phyloP scores from a whole-genome alignment of 2,329 filamentous ascomycete genomes.

The Thyridium curvatum region DNA sequence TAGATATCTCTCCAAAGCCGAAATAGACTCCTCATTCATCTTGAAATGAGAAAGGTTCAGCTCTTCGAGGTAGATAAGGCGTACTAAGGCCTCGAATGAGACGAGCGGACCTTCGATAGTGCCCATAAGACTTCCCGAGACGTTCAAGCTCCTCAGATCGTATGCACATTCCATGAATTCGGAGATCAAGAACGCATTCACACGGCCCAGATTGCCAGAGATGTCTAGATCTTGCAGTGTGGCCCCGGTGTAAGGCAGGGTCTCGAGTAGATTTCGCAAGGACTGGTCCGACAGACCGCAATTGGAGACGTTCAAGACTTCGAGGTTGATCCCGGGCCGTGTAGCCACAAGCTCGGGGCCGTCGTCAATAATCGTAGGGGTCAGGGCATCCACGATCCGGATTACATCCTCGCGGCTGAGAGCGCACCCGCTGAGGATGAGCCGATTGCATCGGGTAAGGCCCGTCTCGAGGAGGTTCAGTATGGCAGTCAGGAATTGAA shows the following conservation, averaged over 20 bases:
- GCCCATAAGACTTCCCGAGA: constrained; percentile 44
- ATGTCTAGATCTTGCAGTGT: constrained; percentile 43
- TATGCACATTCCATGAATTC: constrained; percentile 35
- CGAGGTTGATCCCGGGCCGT: constrained; percentile 27
- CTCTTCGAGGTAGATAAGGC: constrained; percentile 42
- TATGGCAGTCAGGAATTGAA: constrained; percentile 31
- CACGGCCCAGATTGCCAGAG: constrained; percentile 45
- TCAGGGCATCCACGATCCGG: constrained; percentile 2
- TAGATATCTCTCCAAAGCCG: constrained; percentile 30
- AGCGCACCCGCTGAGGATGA: constrained; percentile 43
- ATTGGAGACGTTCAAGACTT: constrained; percentile 41
- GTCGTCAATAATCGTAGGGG: constrained; percentile 14
- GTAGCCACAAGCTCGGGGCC: constrained; percentile 6
- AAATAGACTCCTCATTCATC: constrained; percentile 23
- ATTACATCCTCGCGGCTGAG: constrained; percentile 36
- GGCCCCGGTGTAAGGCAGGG: constrained; percentile 28
- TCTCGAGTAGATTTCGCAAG: constrained; percentile 40
- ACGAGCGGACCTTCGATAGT: constrained; percentile 38
- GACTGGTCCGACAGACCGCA: constrained; percentile 45
- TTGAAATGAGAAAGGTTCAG: constrained; percentile 49
- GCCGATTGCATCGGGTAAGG: constrained; percentile 43
- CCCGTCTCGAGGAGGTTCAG: constrained; percentile 32
- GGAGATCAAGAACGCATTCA: constrained; percentile 40
- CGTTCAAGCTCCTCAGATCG: constrained; percentile 40
- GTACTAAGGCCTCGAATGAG: constrained; percentile 32